A percentile compares a stretch with the other conserved stretches of the same genome.
These are phyloP conservation scores for Diplodia seriata DNA, from an alignment of 2,329 filamentous ascomycete genomes.

Conservation along the genomic window DNA sequence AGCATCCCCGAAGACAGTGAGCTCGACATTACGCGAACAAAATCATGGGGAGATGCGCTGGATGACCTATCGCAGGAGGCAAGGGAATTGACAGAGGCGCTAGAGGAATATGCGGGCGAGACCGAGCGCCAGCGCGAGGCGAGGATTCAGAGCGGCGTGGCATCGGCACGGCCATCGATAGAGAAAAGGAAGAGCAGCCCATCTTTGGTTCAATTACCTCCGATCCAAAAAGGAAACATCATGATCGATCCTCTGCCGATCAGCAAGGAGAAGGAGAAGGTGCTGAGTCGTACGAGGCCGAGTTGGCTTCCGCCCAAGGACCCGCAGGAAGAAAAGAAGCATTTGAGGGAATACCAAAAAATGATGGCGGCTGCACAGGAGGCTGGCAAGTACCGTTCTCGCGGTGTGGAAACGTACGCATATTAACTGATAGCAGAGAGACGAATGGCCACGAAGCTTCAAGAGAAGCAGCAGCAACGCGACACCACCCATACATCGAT, in stretches of 20 bases:
- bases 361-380: conserved; percentile 75
- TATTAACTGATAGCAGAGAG: conserved; percentile 51
- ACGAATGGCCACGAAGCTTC: conserved; percentile 56
- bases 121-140: conserved; percentile 60
- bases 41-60: conserved; percentile 77
- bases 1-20: conserved; percentile 31
- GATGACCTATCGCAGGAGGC: conserved; percentile 75
- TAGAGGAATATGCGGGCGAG: conserved; percentile 79
- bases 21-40: conserved; percentile 56
- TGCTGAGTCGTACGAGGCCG: conserved; percentile 76
- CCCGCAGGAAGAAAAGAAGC: conserved; percentile 86
- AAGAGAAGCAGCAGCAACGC: conserved; percentile 60
- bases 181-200: conserved; percentile 62
- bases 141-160: conserved; percentile 55
- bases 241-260: conserved; percentile 86
- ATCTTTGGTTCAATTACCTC: conserved; percentile 62
- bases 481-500: conserved; percentile 59
- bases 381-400: conserved; percentile 53
- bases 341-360: conserved; percentile 82
- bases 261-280: conserved; percentile 85
- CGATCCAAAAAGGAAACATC: conserved; percentile 74
- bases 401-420: not conserved
- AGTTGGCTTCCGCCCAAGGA: conserved; percentile 88
- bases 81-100: conserved; percentile 75
- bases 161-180: conserved; percentile 44